Conservation (phyloP, 2,329 filamentous ascomycete species). For the Fusarium paranaense region DNA sequence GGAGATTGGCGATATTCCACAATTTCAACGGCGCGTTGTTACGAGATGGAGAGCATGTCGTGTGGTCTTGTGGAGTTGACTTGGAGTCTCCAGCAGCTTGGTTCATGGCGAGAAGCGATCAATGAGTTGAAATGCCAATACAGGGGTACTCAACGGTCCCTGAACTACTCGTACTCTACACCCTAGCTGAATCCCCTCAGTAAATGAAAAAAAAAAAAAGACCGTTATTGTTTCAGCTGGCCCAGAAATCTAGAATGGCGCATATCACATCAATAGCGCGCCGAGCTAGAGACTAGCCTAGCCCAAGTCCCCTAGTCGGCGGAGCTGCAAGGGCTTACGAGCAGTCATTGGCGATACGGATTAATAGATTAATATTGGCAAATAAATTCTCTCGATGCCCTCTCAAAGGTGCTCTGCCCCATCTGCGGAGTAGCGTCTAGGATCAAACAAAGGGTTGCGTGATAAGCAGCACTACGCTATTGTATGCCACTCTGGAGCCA, state of each 20-base stretch:
- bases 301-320: not conserved
- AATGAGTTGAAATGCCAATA: not conserved
- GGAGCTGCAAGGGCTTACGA: not conserved
- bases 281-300: not conserved
- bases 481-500: constrained; percentile 15
- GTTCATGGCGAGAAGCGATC: not conserved
- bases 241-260: not conserved
- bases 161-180: not conserved
- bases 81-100: not conserved
- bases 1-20: not conserved
- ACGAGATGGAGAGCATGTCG: not conserved
- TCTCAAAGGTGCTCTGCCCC: not conserved
- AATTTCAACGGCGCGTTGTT: not conserved
- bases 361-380: not conserved
- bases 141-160: not conserved
- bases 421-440: not conserved
- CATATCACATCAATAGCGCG: constrained; percentile 4
- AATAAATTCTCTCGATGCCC: not conserved
- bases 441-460: not conserved
- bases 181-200: not conserved
- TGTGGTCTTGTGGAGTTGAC: not conserved
- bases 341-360: not conserved
- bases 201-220: not conserved
- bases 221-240: not conserved
- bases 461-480: not conserved